A percentile compares a stretch with the other conserved stretches of the same genome.
These are phyloP conservation scores for Lunularia cruciata DNA, from an alignment of 225 moss, liverwort and hornwort genomes.

Conservation along the genomic window DNA sequence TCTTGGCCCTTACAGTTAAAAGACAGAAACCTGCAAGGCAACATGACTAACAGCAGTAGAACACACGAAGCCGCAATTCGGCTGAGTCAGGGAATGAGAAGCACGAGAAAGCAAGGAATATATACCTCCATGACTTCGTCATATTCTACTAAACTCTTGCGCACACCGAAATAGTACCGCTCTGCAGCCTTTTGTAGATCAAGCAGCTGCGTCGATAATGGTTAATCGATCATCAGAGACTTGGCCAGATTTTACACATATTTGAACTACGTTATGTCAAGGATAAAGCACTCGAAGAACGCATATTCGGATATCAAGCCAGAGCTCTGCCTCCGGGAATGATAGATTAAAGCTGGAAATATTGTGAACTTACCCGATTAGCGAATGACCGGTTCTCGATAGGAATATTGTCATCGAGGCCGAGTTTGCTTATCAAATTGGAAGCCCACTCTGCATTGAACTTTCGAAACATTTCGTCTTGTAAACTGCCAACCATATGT, in stretches of 20 bases:
- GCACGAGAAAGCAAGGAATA: neutral
- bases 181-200: slow-evolving; percentile 87
- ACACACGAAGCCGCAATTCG: neutral
- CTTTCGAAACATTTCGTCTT: slow-evolving; percentile 98
- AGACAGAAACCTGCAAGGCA: neutral
- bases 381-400: slow-evolving; percentile 84
- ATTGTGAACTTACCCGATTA: slow-evolving; percentile 46
- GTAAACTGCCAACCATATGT: slow-evolving; percentile 46
- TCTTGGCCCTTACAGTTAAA: neutral
- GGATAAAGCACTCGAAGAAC: neutral
- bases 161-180: slow-evolving; percentile 87
- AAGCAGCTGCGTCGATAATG: slow-evolving; percentile 39
- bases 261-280: neutral
- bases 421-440: slow-evolving; percentile 74
- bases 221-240: neutral
- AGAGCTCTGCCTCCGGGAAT: too few species aligned
- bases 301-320: too few species aligned
- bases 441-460: slow-evolving; percentile 99
- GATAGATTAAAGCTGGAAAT: slow-evolving; percentile 32
- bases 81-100: neutral
- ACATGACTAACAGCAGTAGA: neutral
- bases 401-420: slow-evolving; percentile 83
- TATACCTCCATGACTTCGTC: slow-evolving; percentile 92
- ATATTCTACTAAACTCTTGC: slow-evolving; percentile 90
- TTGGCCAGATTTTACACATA: neutral